Conservation (phyloP, 1,284 basidiomycete species). For the Athelia psychrophila region DNA sequence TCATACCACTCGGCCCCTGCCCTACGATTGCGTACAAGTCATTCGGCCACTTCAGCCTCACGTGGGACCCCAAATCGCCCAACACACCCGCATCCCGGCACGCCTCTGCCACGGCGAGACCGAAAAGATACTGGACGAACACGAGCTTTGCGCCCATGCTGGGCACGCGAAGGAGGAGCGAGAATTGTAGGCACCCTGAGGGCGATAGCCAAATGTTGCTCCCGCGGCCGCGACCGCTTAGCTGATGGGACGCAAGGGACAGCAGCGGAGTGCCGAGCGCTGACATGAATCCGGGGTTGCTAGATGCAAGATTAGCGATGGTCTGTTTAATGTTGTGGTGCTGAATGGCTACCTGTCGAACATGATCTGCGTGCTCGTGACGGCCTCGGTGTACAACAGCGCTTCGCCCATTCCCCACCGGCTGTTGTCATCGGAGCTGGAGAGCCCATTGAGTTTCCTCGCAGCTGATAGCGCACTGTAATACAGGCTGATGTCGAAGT, state of each 20-base stretch:
- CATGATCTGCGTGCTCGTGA: conserved; percentile 95
- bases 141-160: conserved; percentile 69
- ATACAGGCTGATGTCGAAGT: conserved; percentile 51
- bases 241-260: conserved; percentile 85
- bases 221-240: conserved; percentile 87
- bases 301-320: conserved; percentile 25
- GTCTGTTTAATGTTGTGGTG: too few species aligned
- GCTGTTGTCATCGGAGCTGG: conserved; percentile 12
- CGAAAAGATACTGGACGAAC: conserved; percentile 95
- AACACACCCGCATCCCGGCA: conserved; percentile 55
- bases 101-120: conserved; percentile 87
- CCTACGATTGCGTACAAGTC: conserved; percentile 82
- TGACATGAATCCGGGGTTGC: conserved; percentile 76
- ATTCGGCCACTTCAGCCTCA: conserved; percentile 97
- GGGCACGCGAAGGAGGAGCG: conserved; percentile 69
- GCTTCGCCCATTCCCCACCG: conserved; percentile 70
- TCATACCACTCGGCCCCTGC: conserved; percentile 43
- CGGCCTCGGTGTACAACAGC: conserved; percentile 84
- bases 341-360: conserved; percentile 80
- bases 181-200: conserved; percentile 86
- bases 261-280: conserved; percentile 74
- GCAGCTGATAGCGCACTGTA: conserved; percentile 38
- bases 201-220: conserved; percentile 94
- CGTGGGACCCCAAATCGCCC: conserved; percentile 50
- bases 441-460: conserved; percentile 17